These are phyloP conservation scores for Scenedesmus sp. DNA, from an alignment of 163 green algal species.

Conservation along the genomic window DNA sequence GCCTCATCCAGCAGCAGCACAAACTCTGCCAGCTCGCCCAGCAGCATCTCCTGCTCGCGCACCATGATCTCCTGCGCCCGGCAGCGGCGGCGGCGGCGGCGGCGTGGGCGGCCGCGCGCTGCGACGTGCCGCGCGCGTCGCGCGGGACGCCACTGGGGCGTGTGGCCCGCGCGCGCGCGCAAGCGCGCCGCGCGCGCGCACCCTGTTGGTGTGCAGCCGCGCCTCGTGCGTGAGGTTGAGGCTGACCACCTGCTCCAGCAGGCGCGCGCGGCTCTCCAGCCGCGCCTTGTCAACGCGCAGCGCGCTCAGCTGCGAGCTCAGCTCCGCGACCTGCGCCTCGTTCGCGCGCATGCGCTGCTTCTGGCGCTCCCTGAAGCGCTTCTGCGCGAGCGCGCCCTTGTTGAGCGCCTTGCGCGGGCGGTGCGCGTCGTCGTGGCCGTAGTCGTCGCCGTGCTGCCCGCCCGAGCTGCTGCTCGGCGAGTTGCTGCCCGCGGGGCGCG, in stretches of 20 bases:
- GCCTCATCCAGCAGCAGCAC: slow-evolving; percentile 14
- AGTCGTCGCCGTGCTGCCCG: background rate
- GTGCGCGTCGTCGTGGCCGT: background rate
- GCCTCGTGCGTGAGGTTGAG: slow-evolving; percentile 47
- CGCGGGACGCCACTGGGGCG: too few species aligned
- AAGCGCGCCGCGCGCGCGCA: background rate
- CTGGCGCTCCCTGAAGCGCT: slow-evolving; percentile 50
- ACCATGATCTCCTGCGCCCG: slow-evolving; percentile 49
- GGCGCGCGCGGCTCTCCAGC: slow-evolving; percentile 21
- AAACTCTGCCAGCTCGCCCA: slow-evolving; percentile 44
- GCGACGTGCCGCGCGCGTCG: too few species aligned
- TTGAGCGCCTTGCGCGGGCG: slow-evolving; percentile 4
- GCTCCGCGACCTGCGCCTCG: slow-evolving; percentile 36
- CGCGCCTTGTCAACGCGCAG: slow-evolving; percentile 25
- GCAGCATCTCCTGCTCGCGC: slow-evolving; percentile 47
- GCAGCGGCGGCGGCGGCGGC: background rate
- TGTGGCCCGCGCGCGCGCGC: too few species aligned
- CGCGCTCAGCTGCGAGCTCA: slow-evolving; percentile 2
- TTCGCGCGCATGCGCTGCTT: slow-evolving; percentile 45
- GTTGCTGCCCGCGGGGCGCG: background rate
- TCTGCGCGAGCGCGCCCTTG: slow-evolving; percentile 35
- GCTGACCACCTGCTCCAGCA: slow-evolving; percentile 39
- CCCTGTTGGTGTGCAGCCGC: slow-evolving; percentile 44
- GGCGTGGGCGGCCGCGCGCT: too few species aligned
- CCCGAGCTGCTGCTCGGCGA: slow-evolving; percentile 23